Percentiles rank a stretch among this genome's conserved stretches.
Evolutionary conservation across 2,329 filamentous ascomycete species (phyloP).

Genomic region (Phialocephala subalpina): DNA sequence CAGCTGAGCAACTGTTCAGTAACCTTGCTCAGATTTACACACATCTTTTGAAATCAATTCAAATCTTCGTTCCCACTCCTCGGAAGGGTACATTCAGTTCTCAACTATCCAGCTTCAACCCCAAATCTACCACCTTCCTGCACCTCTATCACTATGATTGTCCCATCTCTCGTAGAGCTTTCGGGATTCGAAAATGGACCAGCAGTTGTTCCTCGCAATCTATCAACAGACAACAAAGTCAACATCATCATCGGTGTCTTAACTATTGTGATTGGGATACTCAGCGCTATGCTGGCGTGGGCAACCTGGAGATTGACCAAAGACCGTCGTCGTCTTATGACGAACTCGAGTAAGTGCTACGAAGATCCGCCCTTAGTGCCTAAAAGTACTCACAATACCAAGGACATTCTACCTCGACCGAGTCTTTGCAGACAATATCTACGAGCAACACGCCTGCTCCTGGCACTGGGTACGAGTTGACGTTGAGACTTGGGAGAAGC

Average conservation of each 20-base stretch:
- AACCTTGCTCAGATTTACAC: too few relatives aligned
- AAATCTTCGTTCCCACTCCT: too few relatives aligned
- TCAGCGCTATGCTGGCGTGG: conserved; percentile 5
- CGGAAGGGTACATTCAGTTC: too few relatives aligned
- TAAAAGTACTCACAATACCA: background rate
- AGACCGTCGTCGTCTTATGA: background rate
- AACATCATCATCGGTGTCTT: conserved; percentile 10
- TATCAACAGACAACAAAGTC: conserved; percentile 2
- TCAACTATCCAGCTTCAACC: too few relatives aligned
- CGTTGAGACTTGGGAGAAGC: conserved; percentile 14
- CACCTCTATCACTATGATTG: background rate
- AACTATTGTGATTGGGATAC: background rate
- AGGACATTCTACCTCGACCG: background rate
- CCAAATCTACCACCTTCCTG: too few relatives aligned
- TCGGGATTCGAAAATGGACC: background rate
- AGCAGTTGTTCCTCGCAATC: background rate
- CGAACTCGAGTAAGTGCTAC: background rate
- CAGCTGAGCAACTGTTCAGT: too few relatives aligned
- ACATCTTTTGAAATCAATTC: too few relatives aligned
- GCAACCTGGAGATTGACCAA: conserved; percentile 2
- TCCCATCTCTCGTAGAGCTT: background rate
- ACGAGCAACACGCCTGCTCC: background rate
- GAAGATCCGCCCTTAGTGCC: too few relatives aligned
- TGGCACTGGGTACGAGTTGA: conserved; percentile 2
- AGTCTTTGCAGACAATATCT: background rate